Evolutionary conservation across 2,329 filamentous ascomycete genomes (phyloP).

Genomic region (Pseudocercospora vitis): DNA sequence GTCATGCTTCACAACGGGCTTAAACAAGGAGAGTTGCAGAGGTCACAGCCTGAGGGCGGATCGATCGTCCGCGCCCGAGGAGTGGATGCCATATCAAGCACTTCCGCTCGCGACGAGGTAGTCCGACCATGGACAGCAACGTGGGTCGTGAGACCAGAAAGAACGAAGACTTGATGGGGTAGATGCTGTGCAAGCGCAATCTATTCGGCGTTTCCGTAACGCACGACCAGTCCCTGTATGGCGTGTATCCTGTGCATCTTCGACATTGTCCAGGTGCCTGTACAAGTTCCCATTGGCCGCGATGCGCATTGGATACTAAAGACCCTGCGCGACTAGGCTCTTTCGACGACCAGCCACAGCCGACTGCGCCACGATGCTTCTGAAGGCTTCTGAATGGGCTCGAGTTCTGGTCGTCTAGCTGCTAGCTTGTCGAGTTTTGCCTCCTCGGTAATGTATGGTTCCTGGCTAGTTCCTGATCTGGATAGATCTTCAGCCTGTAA

Average conservation of each 20-base stretch:
- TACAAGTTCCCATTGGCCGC: constrained; percentile 14
- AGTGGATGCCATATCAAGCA: constrained; percentile 4
- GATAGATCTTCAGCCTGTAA: neutral
- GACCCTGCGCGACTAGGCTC: constrained; percentile 1
- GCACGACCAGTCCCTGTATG: constrained; percentile 8
- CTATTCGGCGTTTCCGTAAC: constrained; percentile 13
- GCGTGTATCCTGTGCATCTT: neutral
- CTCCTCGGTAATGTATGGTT: neutral
- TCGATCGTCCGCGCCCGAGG: neutral
- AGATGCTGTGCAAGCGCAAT: neutral
- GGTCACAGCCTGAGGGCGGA: neutral
- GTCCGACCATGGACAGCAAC: neutral
- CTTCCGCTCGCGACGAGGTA: neutral
- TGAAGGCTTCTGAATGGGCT: neutral
- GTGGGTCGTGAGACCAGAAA: neutral
- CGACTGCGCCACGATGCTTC: neutral
- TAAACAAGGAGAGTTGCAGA: neutral
- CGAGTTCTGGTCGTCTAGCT: neutral
- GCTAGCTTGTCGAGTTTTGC: neutral
- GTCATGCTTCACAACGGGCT: neutral
- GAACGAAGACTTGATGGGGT: neutral
- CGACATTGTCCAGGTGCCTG: neutral
- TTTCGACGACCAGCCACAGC: neutral
- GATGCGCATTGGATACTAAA: constrained; percentile 16
- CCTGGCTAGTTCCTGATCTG: neutral